Evolutionary conservation across 805 yeast species (phyloP), one percentile per base, ranked within the genome.

Genomic region (Wickerhamomyces subpelliculosus): DNA sequence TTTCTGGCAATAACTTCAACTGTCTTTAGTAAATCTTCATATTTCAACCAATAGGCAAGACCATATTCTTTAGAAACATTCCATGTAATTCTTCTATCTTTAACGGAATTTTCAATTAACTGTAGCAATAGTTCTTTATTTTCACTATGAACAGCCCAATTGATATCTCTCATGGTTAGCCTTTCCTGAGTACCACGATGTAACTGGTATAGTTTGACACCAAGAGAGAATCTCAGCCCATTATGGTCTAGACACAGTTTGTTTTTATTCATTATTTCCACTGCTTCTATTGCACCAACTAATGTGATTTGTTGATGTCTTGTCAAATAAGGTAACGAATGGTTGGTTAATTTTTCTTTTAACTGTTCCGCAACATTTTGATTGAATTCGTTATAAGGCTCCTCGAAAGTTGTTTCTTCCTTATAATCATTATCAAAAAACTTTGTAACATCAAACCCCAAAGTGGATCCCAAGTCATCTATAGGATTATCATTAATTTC

Each of bases 261-360:
- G 42, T 65, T 68, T 36, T 67, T 65, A 12, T 69, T 67, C 5
- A 85, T 69, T 14, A 75, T 76, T 19, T 69, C 65, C 20, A 84
- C 63, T 2, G 88, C 80, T 34, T 75, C 79, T 6, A 86, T 67
- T 3, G 86, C 76, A 13, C 84, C 75, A 2, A 81, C 68, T 21
- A 89, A 67, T 0, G 96, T 87, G 22, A 81, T 78, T 53, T 89
- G 97, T 57, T 89, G 96, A 61, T 89, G 97, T 42, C 96, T 77
- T 0, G 96, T 87, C 22, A 89, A 57, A 43, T 80, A 80, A 0
- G 96, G 96, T 21, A 89, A 62, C 2, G 90, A 69, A 5, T 73
- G 65, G 42, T 73, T 77, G 30, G 77, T 75, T 37, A 89, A 63
- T 43, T 75, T 75, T 18, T 80, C 83, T 13, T 68, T 61, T 18